Evolutionary conservation across 139 green algal genomes (phyloP).

Genomic region (Chlorella sp.): DNA sequence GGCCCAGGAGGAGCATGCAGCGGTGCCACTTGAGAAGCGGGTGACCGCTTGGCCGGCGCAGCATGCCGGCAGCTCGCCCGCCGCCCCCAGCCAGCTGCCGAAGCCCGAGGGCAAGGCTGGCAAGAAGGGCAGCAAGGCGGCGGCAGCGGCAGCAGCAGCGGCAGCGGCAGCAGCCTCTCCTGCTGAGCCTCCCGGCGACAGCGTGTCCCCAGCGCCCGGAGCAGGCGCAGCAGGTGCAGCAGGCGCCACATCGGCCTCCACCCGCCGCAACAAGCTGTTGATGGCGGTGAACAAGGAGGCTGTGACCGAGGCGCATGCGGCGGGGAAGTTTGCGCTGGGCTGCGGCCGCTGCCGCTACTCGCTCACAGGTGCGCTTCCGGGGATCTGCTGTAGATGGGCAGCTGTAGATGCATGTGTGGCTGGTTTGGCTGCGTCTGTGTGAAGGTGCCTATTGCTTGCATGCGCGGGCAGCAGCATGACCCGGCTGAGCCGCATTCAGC

Average conservation of each 20-base stretch:
- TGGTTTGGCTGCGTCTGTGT: too few relatives aligned
- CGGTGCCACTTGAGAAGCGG: not conserved
- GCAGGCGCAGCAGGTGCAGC: not conserved
- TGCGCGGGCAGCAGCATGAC: too few relatives aligned
- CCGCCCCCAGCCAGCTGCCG: too few relatives aligned
- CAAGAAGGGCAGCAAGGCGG: conserved; percentile 18
- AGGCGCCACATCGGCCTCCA: not conserved
- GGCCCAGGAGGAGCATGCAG: not conserved
- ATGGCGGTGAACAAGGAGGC: conserved; percentile 14
- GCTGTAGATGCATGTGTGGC: too few relatives aligned
- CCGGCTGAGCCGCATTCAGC: too few relatives aligned
- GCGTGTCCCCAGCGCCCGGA: too few relatives aligned
- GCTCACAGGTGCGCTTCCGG: not conserved
- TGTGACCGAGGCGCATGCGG: not conserved
- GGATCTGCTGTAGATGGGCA: too few relatives aligned
- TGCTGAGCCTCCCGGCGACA: too few relatives aligned
- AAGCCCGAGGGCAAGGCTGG: not conserved
- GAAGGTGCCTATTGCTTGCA: too few relatives aligned
- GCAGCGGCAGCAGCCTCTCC: not conserved
- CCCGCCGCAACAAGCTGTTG: conserved; percentile 26
- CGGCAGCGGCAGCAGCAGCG: not conserved
- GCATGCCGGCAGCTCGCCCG: too few relatives aligned
- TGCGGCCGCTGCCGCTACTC: conserved; percentile 29
- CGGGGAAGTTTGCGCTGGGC: conserved; percentile 10
- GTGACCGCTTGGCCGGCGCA: too few relatives aligned